Conservation (phyloP, 2,329 filamentous ascomycete genomes). For the Penicillium italicum region DNA sequence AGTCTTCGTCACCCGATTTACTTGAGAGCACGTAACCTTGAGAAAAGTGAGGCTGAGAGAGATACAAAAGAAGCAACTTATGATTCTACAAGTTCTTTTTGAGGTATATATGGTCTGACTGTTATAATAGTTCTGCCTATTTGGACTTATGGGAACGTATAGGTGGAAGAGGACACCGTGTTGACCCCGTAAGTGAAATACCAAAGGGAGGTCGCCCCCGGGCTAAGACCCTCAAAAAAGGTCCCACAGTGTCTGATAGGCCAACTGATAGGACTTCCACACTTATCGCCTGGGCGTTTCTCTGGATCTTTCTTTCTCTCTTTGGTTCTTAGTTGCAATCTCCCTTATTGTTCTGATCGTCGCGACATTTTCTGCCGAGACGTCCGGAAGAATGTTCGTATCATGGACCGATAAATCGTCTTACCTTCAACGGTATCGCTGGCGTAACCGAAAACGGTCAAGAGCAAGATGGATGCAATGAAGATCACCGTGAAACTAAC, state of each 20-base stretch:
- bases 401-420: conserved; percentile 48
- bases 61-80: background rate
- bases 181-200: conserved; percentile 10
- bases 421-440: conserved; percentile 57
- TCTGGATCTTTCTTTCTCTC: background rate
- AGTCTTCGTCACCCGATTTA: conserved; percentile 36
- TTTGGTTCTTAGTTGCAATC: background rate
- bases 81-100: background rate
- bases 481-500: conserved; percentile 62
- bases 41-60: background rate
- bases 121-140: conserved; percentile 9
- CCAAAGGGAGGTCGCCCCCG: background rate
- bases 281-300: background rate
- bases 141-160: background rate
- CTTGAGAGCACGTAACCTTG: background rate
- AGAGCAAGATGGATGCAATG: conserved; percentile 54
- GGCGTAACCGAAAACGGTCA: conserved; percentile 57
- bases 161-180: conserved; percentile 13
- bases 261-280: background rate
- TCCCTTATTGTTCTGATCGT: background rate
- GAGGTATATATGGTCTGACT: background rate
- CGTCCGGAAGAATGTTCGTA: conserved; percentile 34
- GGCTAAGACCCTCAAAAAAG: background rate
- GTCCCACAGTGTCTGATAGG: conserved; percentile 5
- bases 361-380: conserved; percentile 28